These are phyloP conservation scores for Apiospora malaysiana DNA, from an alignment of 2,329 filamentous ascomycete species.

Conservation along the genomic window DNA sequence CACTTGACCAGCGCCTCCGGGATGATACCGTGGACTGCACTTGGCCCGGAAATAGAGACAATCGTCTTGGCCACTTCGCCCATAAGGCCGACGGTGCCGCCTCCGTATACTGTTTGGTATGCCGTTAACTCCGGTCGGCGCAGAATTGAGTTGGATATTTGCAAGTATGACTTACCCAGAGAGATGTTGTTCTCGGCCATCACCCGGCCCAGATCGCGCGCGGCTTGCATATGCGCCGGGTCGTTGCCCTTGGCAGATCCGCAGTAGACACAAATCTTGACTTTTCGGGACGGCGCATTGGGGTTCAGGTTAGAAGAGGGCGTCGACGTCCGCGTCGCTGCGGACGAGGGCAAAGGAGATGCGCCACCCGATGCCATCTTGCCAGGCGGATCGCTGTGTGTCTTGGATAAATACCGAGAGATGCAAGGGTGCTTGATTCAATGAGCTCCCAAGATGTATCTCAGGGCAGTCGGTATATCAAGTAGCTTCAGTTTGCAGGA, in stretches of 20 bases:
- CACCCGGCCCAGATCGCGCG: conserved; percentile 72
- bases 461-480: neutral
- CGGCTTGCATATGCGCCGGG: conserved; percentile 78
- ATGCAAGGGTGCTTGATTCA: neutral
- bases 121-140: neutral
- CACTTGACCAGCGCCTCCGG: conserved; percentile 81
- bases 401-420: neutral
- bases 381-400: neutral
- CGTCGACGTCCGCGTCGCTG: conserved; percentile 39
- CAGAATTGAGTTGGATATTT: neutral
- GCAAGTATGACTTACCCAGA: conserved; percentile 58
- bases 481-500: neutral
- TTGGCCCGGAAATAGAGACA: conserved; percentile 79
- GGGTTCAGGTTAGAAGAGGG: conserved; percentile 35
- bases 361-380: conserved; percentile 49
- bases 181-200: conserved; percentile 80
- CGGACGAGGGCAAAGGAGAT: conserved; percentile 43
- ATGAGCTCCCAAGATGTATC: neutral
- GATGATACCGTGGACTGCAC: conserved; percentile 91
- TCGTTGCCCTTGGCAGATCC: conserved; percentile 78
- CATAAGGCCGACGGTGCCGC: conserved; percentile 94
- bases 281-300: conserved; percentile 37
- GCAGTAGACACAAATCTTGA: conserved; percentile 94
- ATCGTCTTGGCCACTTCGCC: conserved; percentile 89
- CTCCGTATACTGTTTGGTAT: conserved; percentile 76